Evolutionary conservation across 192 early-diverging fungal species (phyloP), one percentile per base, ranked within the genome.

Genomic region (Backusella sp.): DNA sequence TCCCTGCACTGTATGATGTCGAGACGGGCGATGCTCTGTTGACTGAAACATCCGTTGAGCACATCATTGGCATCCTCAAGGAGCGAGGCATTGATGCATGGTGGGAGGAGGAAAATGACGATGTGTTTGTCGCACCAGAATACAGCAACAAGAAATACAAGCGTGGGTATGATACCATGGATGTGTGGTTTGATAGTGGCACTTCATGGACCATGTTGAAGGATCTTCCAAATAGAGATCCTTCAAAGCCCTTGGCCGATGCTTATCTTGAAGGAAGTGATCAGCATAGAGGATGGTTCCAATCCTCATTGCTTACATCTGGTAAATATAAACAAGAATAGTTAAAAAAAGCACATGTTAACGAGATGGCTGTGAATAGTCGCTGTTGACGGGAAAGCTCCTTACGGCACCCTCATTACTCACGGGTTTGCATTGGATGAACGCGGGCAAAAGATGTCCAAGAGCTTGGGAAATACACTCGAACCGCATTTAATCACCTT

Each of bases 251-350:
- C 59, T 75, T 89, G 12, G 92, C 92, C 2, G 92, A 94, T 84
- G 82, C 94, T 69, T 94, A 93, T 81, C 72, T 87, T 7, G 92
- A 95, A 76, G 94, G 94, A 17, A 92, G 88, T 70, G 92, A 95
- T 78, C 94, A 95, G 73, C 91, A 95, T 83, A 89, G 94, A 44
- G 94, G 92, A 6, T 95, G 94, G 94, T 95, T 95, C 85, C 92
- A 94, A 76, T 95, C 92, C 17, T 94, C 92, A 9, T 79, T 94
- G 39, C 82, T 95, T 53, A 93, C 92, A 15, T 91, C 90, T 4
- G 79, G 85, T 85, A 75, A 83, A 49, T 17, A 49, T 65, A 49
- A 6, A 19, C 15, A 49, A 4, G 15, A 56, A 14, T 36, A 34
- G 3, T 9, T 26, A 19, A 56, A 19, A 56, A 59, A 12, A 56